Evolutionary conservation across 768 basidiomycete genomes (phyloP), one percentile per base, ranked within the genome.

Genomic region (Rossbeevera mucosa): DNA sequence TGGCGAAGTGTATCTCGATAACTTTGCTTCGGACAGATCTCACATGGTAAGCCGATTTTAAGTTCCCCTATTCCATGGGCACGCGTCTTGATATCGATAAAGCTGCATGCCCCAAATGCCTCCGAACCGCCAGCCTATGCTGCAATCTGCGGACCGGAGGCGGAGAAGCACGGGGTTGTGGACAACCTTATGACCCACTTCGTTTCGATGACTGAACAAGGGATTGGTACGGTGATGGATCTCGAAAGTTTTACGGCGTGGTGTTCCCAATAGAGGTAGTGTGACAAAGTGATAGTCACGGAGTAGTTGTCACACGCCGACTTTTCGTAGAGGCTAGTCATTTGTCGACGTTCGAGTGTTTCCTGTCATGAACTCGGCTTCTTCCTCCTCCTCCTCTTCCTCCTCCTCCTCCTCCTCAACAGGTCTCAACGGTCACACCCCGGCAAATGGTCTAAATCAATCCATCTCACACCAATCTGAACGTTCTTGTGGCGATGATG

Each of bases 1-100:
- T 52, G 80, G 76, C 16, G 53, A 65, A 28, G 64, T 66, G 12
- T 86, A 74, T 61, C 65, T 87, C 40, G 69, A 79, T 55, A 61
- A 79, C 59, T 88, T 89, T 70, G 83, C 85, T 9, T 88, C 86
- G 18, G 85, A 89, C 65, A 74, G 86, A 61, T 84, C 85, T 49
- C 86, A 88, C 66, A 88, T 89, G 86, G 84, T 84, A 57, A 62
- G 58, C 44, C 38, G 44, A 47, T 31, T 54, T 50, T 28, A 44
- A 18, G 55, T 26, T 54, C 41, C 52, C 48, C 45, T 49, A 41
- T 52, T 56, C 47, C 60, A 48, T 41, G 54, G 50, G 30, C 6
- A 25, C 48, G 29, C 36, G 46, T 29, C 36, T 42, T 50, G 9
- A 28, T 38, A 25, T 51, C 12, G 40, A 26, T 28, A 38, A 51